A percentile compares a stretch with the other conserved stretches of the same genome.
Evolutionary conservation across 78 protist genomes (phyloP).

Genomic region (Dictyostelium firmibasis): DNA sequence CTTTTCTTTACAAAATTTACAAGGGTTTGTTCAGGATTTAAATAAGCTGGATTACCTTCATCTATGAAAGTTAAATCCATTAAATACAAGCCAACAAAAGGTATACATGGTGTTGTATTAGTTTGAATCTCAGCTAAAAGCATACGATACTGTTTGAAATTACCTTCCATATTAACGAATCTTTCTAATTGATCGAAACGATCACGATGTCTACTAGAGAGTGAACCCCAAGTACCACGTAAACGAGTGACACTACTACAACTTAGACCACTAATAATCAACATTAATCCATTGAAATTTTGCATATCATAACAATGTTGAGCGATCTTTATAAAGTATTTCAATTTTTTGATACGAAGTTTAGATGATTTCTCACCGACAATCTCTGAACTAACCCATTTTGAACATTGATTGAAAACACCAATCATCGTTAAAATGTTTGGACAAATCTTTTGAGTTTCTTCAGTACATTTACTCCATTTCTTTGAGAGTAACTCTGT

Average conservation of each 20-base stretch:
- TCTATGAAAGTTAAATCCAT: slow-evolving; percentile 82
- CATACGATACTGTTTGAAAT: slow-evolving; percentile 56
- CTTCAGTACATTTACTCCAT: slow-evolving; percentile 68
- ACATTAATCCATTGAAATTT: slow-evolving; percentile 54
- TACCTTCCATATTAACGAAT: slow-evolving; percentile 76
- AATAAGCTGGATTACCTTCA: slow-evolving; percentile 74
- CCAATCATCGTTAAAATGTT: slow-evolving; percentile 87
- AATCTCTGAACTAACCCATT: slow-evolving; percentile 66
- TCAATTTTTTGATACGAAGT: slow-evolving; percentile 36
- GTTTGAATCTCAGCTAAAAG: slow-evolving; percentile 3
- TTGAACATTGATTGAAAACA: slow-evolving; percentile 73
- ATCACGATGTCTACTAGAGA: slow-evolving; percentile 38
- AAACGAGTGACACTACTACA: slow-evolving; percentile 44
- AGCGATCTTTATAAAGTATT: slow-evolving; percentile 56
- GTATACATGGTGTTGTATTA: slow-evolving; percentile 29
- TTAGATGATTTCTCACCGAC: slow-evolving; percentile 42
- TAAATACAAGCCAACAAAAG: slow-evolving; percentile 67
- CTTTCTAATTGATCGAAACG: slow-evolving; percentile 47
- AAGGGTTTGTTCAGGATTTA: neutral
- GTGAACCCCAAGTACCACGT: slow-evolving; percentile 68
- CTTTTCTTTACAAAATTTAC: slow-evolving; percentile 74
- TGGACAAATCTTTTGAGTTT: slow-evolving; percentile 83
- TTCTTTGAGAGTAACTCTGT: slow-evolving; percentile 83
- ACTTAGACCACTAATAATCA: slow-evolving; percentile 49
- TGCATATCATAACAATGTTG: slow-evolving; percentile 68